phyloP scores from a whole-genome alignment of 257 asterid genomes.

The Salvia hispanica region DNA sequence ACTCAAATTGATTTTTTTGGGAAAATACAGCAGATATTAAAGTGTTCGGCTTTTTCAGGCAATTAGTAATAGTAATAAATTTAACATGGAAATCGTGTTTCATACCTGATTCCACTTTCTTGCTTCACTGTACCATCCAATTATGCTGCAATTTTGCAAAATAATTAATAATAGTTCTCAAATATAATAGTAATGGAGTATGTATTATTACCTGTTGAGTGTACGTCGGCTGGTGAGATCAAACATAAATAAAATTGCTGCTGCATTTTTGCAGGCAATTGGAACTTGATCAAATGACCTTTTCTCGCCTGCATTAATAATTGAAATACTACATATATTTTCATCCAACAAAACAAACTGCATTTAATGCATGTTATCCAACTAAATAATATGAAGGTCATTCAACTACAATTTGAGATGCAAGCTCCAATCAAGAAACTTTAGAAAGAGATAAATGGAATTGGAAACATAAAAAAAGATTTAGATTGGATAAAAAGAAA shows the following conservation, averaged over 20 bases:
- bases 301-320: conserved; percentile 51
- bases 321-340: not conserved
- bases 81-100: not conserved
- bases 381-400: too few relatives aligned
- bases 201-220: conserved; percentile 70
- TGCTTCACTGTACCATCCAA: conserved; percentile 77
- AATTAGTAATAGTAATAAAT: not conserved
- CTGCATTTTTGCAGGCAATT: conserved; percentile 84
- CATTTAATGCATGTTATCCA: too few relatives aligned
- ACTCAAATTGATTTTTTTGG: conserved; percentile 6
- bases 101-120: conserved; percentile 84
- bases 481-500: conserved; percentile 23
- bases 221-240: conserved; percentile 85
- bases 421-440: too few relatives aligned
- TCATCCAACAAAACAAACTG: not conserved
- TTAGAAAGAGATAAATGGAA: too few relatives aligned
- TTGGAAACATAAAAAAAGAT: not conserved
- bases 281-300: conserved; percentile 77
- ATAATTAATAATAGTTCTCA: not conserved
- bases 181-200: too few relatives aligned
- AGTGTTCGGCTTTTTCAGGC: not conserved
- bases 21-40: conserved; percentile 16
- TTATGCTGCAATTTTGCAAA: conserved; percentile 53
- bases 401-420: too few relatives aligned
- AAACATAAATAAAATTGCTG: conserved; percentile 82